Evolutionary conservation across 495 filamentous ascomycete species (phyloP), one percentile per base, ranked within the genome.

Genomic region (Pseudomonodictys pantanalensis): DNA sequence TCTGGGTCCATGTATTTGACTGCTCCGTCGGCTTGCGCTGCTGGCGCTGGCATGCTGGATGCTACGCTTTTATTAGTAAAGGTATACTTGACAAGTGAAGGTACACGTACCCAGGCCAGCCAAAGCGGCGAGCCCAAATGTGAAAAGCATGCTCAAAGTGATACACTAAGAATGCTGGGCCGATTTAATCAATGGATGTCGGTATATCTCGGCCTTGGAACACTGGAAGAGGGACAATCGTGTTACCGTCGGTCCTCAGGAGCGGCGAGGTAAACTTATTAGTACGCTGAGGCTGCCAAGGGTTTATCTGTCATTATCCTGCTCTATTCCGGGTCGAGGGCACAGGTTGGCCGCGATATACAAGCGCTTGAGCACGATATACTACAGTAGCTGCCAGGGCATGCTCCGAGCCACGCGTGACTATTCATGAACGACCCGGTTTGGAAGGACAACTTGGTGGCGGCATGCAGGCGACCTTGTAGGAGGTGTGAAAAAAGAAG

Each of bases 1-100:
- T 79, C 77, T 11, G 73, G 53, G 44, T 81, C 79, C 2, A 60
- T 64, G 66, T 41, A 54, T 6, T 44, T 18, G 45, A 48, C 42
- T 28, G 51, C 26, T 15, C 20, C 30, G 3, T 24, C 54, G 2
- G 52, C 42, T 1, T 22, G 30, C 17, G 52, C 23, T n/a, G 35
- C n/a, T 2, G 5, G n/a, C 9, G 32, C 28, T 30, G 59, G 59
- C 18, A 23, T 42, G 2, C 39, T 50, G 28, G 42, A 41, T 42
- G 52, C 52, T 50, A 38, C 23, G 47, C 2, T 43, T 38, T 26
- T 22, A 18, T 58, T 30, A 64, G 45, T 22, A 45, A 29, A 5
- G 11, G 18, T 17, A 1, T 30, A 15, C 17, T n/a, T 4, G 43
- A 22, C 12, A 8, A 18, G 28, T 4, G 39, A 33, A 18, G 1